Conservation (phyloP, 73 alveolate genomes). For the Loxodes magnus region DNA sequence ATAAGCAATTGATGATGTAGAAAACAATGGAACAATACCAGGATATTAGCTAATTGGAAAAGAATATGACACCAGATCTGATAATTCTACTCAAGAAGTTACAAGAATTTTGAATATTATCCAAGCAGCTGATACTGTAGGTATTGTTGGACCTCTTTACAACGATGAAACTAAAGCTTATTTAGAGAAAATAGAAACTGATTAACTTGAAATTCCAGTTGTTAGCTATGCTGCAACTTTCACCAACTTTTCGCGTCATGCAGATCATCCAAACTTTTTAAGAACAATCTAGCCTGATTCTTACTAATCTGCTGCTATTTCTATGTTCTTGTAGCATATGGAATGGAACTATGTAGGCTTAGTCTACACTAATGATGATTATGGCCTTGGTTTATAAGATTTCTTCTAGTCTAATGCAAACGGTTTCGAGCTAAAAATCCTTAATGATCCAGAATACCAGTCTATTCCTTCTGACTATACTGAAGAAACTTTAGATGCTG, state of each 20-base stretch:
- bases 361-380: slow-evolving; percentile 13
- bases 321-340: not conserved
- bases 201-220: not conserved
- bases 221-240: not conserved
- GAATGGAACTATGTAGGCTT: slow-evolving; percentile 7
- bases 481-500: not conserved
- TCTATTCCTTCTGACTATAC: not conserved
- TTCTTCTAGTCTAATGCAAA: not conserved
- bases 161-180: not conserved
- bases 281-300: slow-evolving; percentile 5
- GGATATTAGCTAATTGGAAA: not conserved
- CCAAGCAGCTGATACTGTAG: not conserved
- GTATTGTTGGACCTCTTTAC: not conserved
- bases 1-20: not conserved
- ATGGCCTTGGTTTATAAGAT: slow-evolving; percentile 4
- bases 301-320: slow-evolving; percentile 8
- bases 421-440: slow-evolving; percentile 1
- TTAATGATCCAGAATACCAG: not conserved
- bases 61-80: no score
- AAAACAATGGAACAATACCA: not conserved
- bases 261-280: not conserved
- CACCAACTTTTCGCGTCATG: not conserved
- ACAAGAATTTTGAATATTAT: not conserved
- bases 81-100: not conserved
- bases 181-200: not conserved